These are phyloP conservation scores for Oenanthe sinensis DNA, from an alignment of 129 eudicot genomes.

Conservation along the genomic window DNA sequence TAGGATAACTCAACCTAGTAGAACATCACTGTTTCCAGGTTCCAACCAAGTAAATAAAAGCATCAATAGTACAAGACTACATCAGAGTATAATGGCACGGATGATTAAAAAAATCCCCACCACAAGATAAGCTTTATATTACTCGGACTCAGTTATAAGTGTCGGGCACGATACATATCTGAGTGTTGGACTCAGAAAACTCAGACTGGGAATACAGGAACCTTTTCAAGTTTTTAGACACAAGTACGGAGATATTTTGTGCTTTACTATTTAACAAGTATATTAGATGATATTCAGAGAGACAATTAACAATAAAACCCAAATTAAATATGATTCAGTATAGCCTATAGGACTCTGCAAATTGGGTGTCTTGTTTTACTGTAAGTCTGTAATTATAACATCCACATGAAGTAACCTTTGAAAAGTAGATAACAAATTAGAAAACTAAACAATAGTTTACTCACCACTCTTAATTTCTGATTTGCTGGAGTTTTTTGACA, in stretches of 20 bases:
- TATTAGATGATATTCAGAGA: no score
- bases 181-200: neutral
- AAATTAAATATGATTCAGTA: no score
- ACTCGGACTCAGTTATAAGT: neutral
- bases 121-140: neutral
- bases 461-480: constrained; percentile 90
- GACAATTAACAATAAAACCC: no score
- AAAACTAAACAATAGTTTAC: constrained; percentile 9
- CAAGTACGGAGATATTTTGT: no score
- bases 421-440: neutral
- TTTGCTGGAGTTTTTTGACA: constrained; percentile 74
- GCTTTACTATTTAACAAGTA: no score
- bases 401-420: neutral
- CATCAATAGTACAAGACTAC: no score
- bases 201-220: neutral
- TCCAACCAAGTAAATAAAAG: no score
- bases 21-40: no score
- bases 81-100: neutral
- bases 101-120: neutral
- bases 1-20: neutral
- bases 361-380: no score
- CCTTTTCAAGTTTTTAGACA: no score
- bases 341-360: no score
- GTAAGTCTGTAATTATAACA: neutral
- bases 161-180: neutral